Evolutionary conservation across 2,329 filamentous ascomycete species (phyloP), one percentile per base, ranked within the genome.

Genomic region (Talaromyces marneffei): DNA sequence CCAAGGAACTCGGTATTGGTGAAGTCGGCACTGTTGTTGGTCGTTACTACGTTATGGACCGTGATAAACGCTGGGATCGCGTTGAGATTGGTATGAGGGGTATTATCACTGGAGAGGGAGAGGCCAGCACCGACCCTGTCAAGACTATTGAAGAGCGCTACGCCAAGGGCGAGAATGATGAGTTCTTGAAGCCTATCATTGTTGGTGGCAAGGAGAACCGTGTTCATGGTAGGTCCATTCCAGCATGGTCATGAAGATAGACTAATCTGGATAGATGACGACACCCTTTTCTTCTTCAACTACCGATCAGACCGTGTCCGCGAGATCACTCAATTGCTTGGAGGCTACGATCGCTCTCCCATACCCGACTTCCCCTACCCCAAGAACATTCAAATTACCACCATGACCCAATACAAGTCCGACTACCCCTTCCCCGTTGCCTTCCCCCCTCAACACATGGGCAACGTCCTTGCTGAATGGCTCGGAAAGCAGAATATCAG

Each of bases 221-320:
- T 69, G 87, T 99, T 74, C 87, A 96, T 82, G 89, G 89, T 90
- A 78, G 68, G 80, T 50, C 18, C n/a, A 67, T 16, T 40, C 44
- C 16, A 16, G 29, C 7, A 23, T 10, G n/a, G 20, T 10, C 3
- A 18, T 12, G 31, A 18, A 20, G 31, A 39, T 31, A 63, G 57
- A 67, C 68, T 62, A 71, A 66, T 53, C 66, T 64, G 3, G 18
- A 18, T 66, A 92, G 92, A 97, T 73, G 84, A 89, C 67, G 94
- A 99, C 74, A 93, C 91, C 59, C 85, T 97, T 71, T 97, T 97
- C 85, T 97, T 97, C 86, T 99, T 99, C 90, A 99, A 99, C 87
- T 99, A 99, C 84, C 91, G 94, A 72, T 97, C 94, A 62, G 94
- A 99, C 76, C 92, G 94, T 76, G 93, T 93, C 58, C 90, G 94